Evolutionary conservation across 140 eudicot species (phyloP), one percentile per base, ranked within the genome.

Genomic region (Anethum foeniculum): DNA sequence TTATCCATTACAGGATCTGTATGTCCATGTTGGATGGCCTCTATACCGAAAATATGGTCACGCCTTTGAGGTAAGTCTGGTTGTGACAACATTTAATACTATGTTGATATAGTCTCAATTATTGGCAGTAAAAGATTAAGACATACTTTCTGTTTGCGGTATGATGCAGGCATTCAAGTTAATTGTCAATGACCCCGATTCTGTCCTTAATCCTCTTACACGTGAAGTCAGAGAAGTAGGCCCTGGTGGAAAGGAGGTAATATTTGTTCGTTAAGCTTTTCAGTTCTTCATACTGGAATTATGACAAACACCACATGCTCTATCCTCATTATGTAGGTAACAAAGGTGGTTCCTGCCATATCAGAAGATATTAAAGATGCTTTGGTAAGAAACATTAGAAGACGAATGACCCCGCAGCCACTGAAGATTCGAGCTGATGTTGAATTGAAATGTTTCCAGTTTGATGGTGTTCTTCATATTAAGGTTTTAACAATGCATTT

Each of bases 351-450:
- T 80, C 93, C 96, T 82, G 96, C 96, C 72, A 62, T 88, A 73
- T 83, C 96, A 9, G 88, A 87, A 34, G 88, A 87, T 60, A 86
- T 90, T 51, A 90, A 90, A 84, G 96, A 86, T 27, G 88, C 96
- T 78, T 79, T 90, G 15, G 85, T 88, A 48, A 88, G 88, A 77
- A 90, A 88, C 83, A 87, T 90, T 68, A 84, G 91, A 79, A 86
- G 96, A 78, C 81, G 93, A 44, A 90, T 90, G 96, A 90, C 96
- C 73, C 96, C 96, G 19, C 96, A 90, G 77, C 96, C 96, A 3
- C 80, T 90, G 80, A 90, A 88, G 82, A 90, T 90, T 76, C 91
- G 93, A 38, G 93, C 96, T 78, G 93, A 87, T 82, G 77, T 90
- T 28, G 96, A 90, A 81, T 87, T 90, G 96, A 88, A 88, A 79